Percentiles rank a stretch among this genome's conserved stretches.
Evolutionary conservation across 2,329 filamentous ascomycete genomes (phyloP).

Genomic region (Waltergamsia citrina): DNA sequence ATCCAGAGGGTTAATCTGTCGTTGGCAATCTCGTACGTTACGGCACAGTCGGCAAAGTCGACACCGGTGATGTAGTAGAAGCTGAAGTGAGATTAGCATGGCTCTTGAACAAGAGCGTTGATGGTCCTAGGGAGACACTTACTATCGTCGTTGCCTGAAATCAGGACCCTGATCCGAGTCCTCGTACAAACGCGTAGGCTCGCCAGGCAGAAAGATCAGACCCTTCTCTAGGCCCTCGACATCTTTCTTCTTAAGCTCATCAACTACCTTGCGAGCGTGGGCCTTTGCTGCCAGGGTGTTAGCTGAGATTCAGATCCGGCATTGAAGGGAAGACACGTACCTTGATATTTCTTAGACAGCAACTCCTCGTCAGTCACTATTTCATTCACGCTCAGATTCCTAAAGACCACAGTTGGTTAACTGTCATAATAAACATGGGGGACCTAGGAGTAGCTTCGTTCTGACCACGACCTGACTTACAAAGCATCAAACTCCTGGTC

Average conservation of each 20-base stretch:
- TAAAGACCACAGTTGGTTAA: background rate
- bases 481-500: slow-evolving; percentile 6
- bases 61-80: slow-evolving; percentile 50
- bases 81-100: slow-evolving; percentile 18
- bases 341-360: slow-evolving; percentile 6
- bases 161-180: slow-evolving; percentile 47
- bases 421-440: background rate
- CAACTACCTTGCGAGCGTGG: slow-evolving; percentile 47
- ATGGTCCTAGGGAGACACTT: slow-evolving; percentile 19
- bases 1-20: slow-evolving; percentile 67
- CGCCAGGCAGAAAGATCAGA: slow-evolving; percentile 46
- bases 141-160: slow-evolving; percentile 52
- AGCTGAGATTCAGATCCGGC: background rate
- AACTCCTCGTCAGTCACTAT: slow-evolving; percentile 2
- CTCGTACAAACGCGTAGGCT: slow-evolving; percentile 39
- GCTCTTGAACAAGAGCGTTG: background rate
- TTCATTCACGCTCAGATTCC: background rate
- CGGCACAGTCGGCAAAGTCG: slow-evolving; percentile 42
- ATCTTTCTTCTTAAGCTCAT: slow-evolving; percentile 24
- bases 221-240: slow-evolving; percentile 29
- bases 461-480: too few relatives aligned
- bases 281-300: slow-evolving; percentile 33
- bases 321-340: slow-evolving; percentile 1
- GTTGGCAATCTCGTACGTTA: slow-evolving; percentile 46
- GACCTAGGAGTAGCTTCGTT: too few relatives aligned